Conservation (phyloP, 2,329 filamentous ascomycete species). For the Pleoardoris graminearum region DNA sequence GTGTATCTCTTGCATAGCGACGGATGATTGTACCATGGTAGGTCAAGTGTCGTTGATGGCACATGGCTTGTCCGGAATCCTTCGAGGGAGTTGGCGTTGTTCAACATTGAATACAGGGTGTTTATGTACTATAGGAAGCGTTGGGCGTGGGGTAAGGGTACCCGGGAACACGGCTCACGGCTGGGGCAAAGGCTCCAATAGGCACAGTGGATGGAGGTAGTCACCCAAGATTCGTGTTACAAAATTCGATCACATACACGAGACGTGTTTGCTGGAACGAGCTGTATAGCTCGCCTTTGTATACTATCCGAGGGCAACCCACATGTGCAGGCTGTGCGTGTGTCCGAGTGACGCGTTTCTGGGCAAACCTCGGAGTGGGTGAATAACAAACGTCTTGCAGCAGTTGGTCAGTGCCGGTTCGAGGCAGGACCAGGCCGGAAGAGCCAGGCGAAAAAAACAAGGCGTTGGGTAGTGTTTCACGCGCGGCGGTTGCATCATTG, state of each 20-base stretch:
- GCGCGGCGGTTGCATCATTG: constrained; percentile 22
- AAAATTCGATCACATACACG: too few relatives aligned
- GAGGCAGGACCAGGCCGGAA: not conserved
- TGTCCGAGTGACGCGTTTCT: too few relatives aligned
- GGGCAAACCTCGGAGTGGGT: too few relatives aligned
- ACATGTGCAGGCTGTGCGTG: too few relatives aligned
- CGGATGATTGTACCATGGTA: not conserved
- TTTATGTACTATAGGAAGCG: not conserved
- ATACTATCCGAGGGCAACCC: too few relatives aligned
- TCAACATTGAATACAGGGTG: not conserved
- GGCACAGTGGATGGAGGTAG: too few relatives aligned
- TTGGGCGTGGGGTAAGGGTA: not conserved
- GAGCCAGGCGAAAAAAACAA: constrained; percentile 3
- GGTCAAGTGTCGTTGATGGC: too few relatives aligned
- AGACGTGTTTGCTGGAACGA: too few relatives aligned
- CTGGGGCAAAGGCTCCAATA: not conserved
- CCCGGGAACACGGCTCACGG: not conserved
- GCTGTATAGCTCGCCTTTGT: too few relatives aligned
- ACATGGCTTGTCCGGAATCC: too few relatives aligned
- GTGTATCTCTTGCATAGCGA: constrained; percentile 1
- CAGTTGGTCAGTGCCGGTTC: not conserved
- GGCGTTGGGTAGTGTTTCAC: constrained; percentile 14
- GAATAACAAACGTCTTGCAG: not conserved
- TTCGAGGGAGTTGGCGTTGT: too few relatives aligned
- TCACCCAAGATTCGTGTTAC: too few relatives aligned